Conservation (phyloP, 116 monocot species). For the Phalaenopsis hybrid region DNA sequence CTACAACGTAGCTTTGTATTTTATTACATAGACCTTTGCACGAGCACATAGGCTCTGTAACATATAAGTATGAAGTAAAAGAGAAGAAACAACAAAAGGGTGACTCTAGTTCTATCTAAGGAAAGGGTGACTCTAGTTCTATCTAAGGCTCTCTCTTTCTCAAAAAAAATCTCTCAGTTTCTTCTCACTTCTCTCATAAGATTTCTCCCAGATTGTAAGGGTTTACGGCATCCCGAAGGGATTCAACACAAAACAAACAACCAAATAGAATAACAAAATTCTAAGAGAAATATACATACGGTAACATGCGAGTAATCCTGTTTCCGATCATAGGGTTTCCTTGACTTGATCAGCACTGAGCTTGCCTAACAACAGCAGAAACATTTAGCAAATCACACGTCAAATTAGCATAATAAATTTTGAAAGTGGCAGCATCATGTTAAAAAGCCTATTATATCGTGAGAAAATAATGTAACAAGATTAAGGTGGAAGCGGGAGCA, state of each 20-base stretch:
- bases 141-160: too few relatives aligned
- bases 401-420: background rate
- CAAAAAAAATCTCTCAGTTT: too few relatives aligned
- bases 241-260: background rate
- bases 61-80: too few relatives aligned
- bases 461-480: background rate
- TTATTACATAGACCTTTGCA: too few relatives aligned
- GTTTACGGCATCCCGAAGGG: too few relatives aligned
- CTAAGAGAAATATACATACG: constrained; percentile 20
- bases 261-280: background rate
- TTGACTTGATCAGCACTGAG: constrained; percentile 42
- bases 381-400: background rate
- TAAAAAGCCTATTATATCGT: background rate
- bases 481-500: constrained; percentile 14
- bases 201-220: too few relatives aligned
- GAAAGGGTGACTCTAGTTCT: too few relatives aligned
- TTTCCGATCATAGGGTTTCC: constrained; percentile 63
- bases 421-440: background rate
- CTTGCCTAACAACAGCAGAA: constrained; percentile 41
- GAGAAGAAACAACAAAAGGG: too few relatives aligned
- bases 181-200: too few relatives aligned
- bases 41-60: too few relatives aligned
- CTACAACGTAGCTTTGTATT: too few relatives aligned
- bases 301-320: constrained; percentile 82
- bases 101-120: too few relatives aligned